Evolutionary conservation across 768 basidiomycete species (phyloP).

Genomic region (Cubamyces lactineus): DNA sequence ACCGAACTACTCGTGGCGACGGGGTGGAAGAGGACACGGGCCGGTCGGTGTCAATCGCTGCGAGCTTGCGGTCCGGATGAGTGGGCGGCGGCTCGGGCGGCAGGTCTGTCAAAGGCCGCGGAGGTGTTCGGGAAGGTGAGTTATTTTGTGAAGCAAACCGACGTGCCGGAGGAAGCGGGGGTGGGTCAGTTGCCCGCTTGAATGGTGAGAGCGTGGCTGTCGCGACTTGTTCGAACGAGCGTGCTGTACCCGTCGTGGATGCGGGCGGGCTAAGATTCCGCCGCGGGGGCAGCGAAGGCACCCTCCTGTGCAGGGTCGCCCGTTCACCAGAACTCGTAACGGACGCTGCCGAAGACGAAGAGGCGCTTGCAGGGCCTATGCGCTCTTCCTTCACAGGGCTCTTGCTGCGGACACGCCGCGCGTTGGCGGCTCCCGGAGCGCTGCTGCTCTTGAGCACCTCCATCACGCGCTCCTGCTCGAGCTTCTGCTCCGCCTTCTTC

Average conservation of each 20-base stretch:
- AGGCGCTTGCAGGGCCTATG: constrained; percentile 3
- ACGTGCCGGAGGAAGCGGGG: constrained; percentile 7
- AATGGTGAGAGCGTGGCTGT: constrained; percentile 34
- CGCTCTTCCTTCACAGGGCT: constrained; percentile 27
- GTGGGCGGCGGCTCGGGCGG: constrained; percentile 49
- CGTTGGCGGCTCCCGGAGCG: constrained; percentile 20
- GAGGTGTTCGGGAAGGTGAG: constrained; percentile 39
- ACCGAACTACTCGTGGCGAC: constrained; percentile 50
- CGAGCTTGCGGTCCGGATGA: constrained; percentile 56
- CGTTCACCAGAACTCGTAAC: constrained; percentile 21
- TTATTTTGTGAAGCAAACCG: constrained; percentile 26
- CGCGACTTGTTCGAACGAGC: constrained; percentile 48
- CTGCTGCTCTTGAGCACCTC: constrained; percentile 75
- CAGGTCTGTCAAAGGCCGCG: constrained; percentile 33
- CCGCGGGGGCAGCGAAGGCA: constrained; percentile 43
- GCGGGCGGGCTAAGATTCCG: constrained; percentile 38
- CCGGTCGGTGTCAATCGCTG: constrained; percentile 18
- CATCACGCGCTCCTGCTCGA: constrained; percentile 71
- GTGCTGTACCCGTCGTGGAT: constrained; percentile 39
- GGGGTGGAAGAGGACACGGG: constrained; percentile 24
- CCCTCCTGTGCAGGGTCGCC: constrained; percentile 15
- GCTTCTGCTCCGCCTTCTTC: constrained; percentile 67
- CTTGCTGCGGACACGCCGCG: constrained; percentile 27
- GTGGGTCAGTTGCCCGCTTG: constrained; percentile 7
- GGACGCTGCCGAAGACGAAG: constrained; percentile 20